Evolutionary conservation across 495 filamentous ascomycete species (phyloP), one percentile per base, ranked within the genome.

Genomic region (Corynascus novoguineensis): DNA sequence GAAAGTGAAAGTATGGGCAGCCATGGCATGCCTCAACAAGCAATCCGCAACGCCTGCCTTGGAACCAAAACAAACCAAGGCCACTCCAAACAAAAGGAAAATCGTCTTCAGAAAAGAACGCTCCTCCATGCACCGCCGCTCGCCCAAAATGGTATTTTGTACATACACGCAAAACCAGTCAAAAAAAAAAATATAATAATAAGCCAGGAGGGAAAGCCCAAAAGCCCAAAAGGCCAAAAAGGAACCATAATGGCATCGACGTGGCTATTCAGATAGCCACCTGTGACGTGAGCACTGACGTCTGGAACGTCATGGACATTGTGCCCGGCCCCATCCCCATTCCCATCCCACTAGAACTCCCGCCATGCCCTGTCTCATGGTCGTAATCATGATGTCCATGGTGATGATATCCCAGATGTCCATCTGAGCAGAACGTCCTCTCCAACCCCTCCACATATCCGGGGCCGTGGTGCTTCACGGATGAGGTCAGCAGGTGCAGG

Each of bases 241-340:
- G 19, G 3, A 17, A 40, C 37, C n/a, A 4, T 11, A 3, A 37
- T 14, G 34, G 29, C 29, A 10, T n/a, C n/a, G n/a, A n/a, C n/a
- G n/a, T 37, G 34, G n/a, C 41, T 21, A 10, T 29, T 15, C 41
- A 40, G 50, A 51, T 19, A 38, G 3, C 19, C 32, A 17, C 10
- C 6, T 34, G 17, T 10, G 28, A 34, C 5, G 19, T 21, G 27
- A 59, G 41, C 37, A 57, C 57, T 31, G 64, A 67, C 21, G 64
- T 67, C 64, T 67, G 56, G 27, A 67, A 67, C 51, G 64, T 61
- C 53, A 67, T 46, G 51, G 54, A 60, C 60, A 54, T n/a, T n/a
- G n/a, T n/a, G n/a, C n/a, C n/a, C n/a, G n/a, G n/a, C n/a, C n/a
- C n/a, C n/a, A n/a, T n/a, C n/a, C n/a, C n/a, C n/a, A n/a, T 60